Base-by-base conservation (phyloP, 192 early-diverging fungal genomes). In the Podochytrium sp. region DNA sequence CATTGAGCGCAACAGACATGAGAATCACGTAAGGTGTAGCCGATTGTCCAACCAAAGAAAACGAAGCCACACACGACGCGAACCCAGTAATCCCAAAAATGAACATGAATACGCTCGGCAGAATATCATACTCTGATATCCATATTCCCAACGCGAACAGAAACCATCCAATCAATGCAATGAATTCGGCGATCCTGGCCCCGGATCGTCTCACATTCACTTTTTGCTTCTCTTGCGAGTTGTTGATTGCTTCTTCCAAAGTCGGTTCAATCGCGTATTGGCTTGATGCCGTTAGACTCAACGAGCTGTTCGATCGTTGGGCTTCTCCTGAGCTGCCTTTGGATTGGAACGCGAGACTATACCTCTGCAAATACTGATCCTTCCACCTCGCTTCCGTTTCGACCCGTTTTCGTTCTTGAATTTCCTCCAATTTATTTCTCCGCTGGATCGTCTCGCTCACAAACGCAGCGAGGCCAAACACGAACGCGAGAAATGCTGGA, bases 81-180 rank as follows among this genome's bases (percentile, higher is more conserved):
- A 69, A 53, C 0, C 66, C 66, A 30, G 25, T 33, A 30, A 55
- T 27, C 34, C 66, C 66, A 53, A 69, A 69, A 53, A 55, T 35
- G 37, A 55, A 69, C 50, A 69, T 53, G 18, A 69, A 55, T 5
- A 35, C 3, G 5, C 33, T 2, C 38, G 52, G 33, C 3, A 33
- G 6, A 1, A 51, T 47, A 69, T 7, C 4, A 4, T 34, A 18
- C 3, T 18, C 2, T 3, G 34, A 23, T 10, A 69, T 30, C 35
- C 66, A 47, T 18, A 69, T 55, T 50, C 66, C 66, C 12, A 69
- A 35, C 2, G 66, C 66, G 38, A 53, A 69, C 49, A 69, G 35
- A 37, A 69, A 69, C 66, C 66, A 69, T 18, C 66, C 66, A 55
- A 55, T 69, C 20, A 51, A 34, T 2, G 66, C 66, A 32, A 69